Evolutionary conservation across 2,329 filamentous ascomycete species (phyloP), one percentile per base, ranked within the genome.

Genomic region (Aspergillus aculeatinus): DNA sequence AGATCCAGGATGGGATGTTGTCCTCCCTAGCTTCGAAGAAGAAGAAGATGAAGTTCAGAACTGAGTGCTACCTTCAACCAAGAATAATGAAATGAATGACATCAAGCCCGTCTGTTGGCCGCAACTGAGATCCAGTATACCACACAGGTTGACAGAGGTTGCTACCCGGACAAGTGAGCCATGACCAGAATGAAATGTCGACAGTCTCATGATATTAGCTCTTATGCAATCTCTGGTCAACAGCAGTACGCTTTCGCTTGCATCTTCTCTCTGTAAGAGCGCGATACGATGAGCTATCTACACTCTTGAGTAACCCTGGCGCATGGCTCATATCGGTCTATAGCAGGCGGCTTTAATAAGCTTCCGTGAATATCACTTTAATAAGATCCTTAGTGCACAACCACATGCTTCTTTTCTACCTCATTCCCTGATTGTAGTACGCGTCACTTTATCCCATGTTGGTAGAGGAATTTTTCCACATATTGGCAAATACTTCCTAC

Each of bases 1-100:
- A 48, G 73, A 76, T 48, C 67, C 69, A 25, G 70, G 70, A 16
- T 77, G 74, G 74, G 74, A 76, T 65, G 72, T 76, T 29, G 57
- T 76, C 25, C 57, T 75, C 16, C 74, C 74, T 27, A 68, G 58
- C 48, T 68, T 74, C 33, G 74, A 75, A 5, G 72, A 76, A 21
- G 74, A 76, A 31, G 72, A 72, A 44, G 69, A 70, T 51, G 57
- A 35, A 2, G 5, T 64, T 4, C 11, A 21, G 25, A 65, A 48
- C 35, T 63, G 47, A 61, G 35, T 12, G n/a, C 9, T 21, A 35
- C 49, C 12, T 33, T 51, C 44, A 2, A 23, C 44, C 16, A 44
- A 16, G n/a, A 35, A 16, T 35, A 35, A 35, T 12, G 33, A 16
- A 12, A 12, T 35, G 27, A 29, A 29, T 29, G 27, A 35, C 33